These are phyloP conservation scores for Pezizomycotina sp. DNA, from an alignment of 2,329 filamentous ascomycete genomes.

Conservation along the genomic window DNA sequence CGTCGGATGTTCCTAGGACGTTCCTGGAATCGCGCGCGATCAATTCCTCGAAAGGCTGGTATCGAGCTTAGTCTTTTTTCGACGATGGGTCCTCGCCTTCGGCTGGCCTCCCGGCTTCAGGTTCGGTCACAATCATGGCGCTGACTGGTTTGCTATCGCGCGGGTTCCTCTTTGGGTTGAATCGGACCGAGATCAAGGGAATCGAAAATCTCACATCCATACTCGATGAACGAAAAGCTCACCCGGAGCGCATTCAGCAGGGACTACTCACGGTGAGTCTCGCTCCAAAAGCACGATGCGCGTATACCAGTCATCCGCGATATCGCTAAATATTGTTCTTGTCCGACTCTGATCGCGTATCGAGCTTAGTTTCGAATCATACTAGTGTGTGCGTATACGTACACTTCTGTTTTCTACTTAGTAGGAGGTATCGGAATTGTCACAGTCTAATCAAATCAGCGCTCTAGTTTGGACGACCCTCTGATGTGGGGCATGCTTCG, in stretches of 20 bases:
- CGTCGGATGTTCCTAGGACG: no score
- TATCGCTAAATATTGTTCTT: conserved; percentile 26
- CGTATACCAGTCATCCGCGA: conserved; percentile 2
- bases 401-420: no score
- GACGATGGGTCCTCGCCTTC: no score
- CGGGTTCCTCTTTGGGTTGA: conserved; percentile 58
- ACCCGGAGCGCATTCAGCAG: conserved; percentile 8
- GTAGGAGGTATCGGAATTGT: conserved; percentile 22
- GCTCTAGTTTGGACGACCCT: conserved; percentile 71
- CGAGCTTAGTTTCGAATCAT: conserved; percentile 59
- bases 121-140: conserved; percentile 58
- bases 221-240: conserved; percentile 38
- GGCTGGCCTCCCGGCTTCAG: conserved; percentile 9
- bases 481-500: conserved; percentile 85
- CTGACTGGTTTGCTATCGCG: conserved; percentile 53
- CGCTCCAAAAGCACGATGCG: conserved; percentile 6
- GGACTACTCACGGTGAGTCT: conserved; percentile 9
- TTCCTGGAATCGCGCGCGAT: no score
- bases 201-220: conserved; percentile 58
- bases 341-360: conserved; percentile 1
- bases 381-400: conserved; percentile 51
- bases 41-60: no score
- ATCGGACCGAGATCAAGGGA: conserved; percentile 58
- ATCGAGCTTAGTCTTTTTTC: no score
- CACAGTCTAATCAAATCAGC: conserved; percentile 16